Base-by-base conservation (phyloP, 2,329 filamentous ascomycete genomes). In the Apiospora hydei region DNA sequence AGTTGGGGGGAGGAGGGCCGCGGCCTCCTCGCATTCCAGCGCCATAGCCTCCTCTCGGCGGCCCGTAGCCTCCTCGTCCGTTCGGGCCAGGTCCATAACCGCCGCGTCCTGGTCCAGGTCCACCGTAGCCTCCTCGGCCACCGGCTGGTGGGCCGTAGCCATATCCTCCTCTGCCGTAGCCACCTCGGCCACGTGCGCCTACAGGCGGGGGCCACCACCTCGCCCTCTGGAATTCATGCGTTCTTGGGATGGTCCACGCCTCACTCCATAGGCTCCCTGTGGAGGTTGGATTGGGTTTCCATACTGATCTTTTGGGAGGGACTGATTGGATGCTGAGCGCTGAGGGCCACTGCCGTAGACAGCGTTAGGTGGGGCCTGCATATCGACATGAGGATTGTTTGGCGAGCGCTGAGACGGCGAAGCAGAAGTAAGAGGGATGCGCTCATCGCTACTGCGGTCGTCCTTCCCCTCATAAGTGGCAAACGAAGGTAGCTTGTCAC, bases 381-480 rank as follows among this genome's bases (percentile, higher is more conserved):
- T 78, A 70, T 86, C 85, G 70, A 83, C 81, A 77, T 77, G 79
- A 74, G 79, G 80, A 74, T 82, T 83, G 74, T 84, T 87, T 26
- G 85, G 86, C 4, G 87, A 89, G 75, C 85, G 85, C 51, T 91
- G 86, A 24, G 88, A 89, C 3, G 91, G 90, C 71, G 90, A 91
- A 69, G 88, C 85, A 10, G 89, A 85, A 24, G 93, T 95, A 72
- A 95, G 83, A 0, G 93, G 93, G 21, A 92, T 88, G 71, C 88
- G 88, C 80, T 95, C 93, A 75, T 95, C 93, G 77, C 88, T 91
- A 74, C 85, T 86, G 72, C 85, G 85, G 71, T 89, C 88, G 44
- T 91, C 88, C 76, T 88, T 89, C 77, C 88, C 89, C 75, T 94
- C 93, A 75, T 90, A 95, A 0, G 91, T 86, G 4, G 91, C 88